A percentile compares a stretch with the other conserved stretches of the same genome.
Conservation (phyloP, 345 rosid genomes). For the Laguncularia racemosa region DNA sequence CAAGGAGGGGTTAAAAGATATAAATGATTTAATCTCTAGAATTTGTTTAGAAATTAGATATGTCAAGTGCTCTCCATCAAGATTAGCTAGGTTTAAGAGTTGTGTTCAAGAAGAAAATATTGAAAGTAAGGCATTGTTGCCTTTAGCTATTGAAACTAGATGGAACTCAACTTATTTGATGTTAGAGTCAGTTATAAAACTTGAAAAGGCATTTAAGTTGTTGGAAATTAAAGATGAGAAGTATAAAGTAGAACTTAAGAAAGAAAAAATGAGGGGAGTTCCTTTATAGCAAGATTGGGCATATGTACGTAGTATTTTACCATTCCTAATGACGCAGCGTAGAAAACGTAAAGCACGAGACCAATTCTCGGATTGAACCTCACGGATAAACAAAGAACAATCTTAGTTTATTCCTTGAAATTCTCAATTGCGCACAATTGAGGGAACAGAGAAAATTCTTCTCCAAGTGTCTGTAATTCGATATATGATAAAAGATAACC, state of each 20-base stretch:
- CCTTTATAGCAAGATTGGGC: slow-evolving; percentile 4
- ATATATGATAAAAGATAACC: too few species aligned
- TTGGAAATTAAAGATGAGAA: neutral
- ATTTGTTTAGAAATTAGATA: neutral
- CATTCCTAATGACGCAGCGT: too few species aligned
- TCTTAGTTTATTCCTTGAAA: too few species aligned
- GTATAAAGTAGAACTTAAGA: neutral
- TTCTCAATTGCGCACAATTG: too few species aligned
- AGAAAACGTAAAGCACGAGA: too few species aligned
- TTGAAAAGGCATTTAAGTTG: slow-evolving; percentile 5
- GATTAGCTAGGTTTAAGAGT: neutral
- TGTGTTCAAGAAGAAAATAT: neutral
- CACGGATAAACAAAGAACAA: too few species aligned
- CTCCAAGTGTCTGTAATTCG: too few species aligned
- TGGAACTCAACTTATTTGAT: slow-evolving; percentile 9
- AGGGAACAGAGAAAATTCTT: too few species aligned
- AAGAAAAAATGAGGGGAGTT: neutral
- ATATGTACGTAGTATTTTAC: neutral
- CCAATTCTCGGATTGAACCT: too few species aligned
- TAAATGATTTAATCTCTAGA: neutral
- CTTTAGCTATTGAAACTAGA: slow-evolving; percentile 6
- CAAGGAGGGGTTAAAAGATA: neutral
- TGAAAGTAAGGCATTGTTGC: neutral
- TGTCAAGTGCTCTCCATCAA: neutral
- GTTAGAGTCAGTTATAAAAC: neutral